Base-by-base conservation (phyloP, 2,329 filamentous ascomycete genomes). In the Aspergillus costaricaensis region DNA sequence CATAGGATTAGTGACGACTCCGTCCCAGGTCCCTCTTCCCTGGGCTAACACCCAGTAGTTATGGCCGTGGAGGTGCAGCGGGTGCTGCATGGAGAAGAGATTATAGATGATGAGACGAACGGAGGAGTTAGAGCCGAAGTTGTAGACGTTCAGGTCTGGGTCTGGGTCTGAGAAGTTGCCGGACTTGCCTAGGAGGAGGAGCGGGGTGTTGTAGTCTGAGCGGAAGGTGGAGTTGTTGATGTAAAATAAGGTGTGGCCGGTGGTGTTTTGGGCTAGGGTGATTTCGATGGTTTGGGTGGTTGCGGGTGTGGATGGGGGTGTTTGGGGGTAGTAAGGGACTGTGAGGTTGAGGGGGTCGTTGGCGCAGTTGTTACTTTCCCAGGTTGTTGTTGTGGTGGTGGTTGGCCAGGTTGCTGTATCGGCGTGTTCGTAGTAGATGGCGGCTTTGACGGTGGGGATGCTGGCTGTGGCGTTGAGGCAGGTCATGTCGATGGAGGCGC, bases 61-160 rank as follows among this genome's bases (percentile, higher is more conserved):
- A n/a, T 63, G 61, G 12, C 61, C 58, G 50, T 61, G 55, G 0
- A 61, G 36, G 7, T 63, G 57, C 1, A 62, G 55, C 2, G 60
- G 60, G 23, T 62, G 60, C 9, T 52, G 50, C 50, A 52, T 52
- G 2, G 50, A 15, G 12, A 36, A 52, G 19, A 36, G 32, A 21
- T 56, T 56, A 9, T 19, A 48, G n/a, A 56, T 14, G 10, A 56
- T 36, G 9, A 56, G 17, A 17, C 54, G 54, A 7, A 56, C 54
- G 21, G 39, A 36, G 23, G 54, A 36, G 27, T 49, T 56, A 25
- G 23, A 8, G 25, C 54, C 54, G 15, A 17, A 48, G 12, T 56
- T 48, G 41, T 56, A 44, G 12, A 44, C 7, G 36, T 55, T 55
- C 7, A 21, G 19, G 9, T 55, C 36, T 27, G 52, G 47, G 7